Evolutionary conservation across 345 rosid species (phyloP), one percentile per base, ranked within the genome.

Genomic region (Erysimum cheiranthoides): DNA sequence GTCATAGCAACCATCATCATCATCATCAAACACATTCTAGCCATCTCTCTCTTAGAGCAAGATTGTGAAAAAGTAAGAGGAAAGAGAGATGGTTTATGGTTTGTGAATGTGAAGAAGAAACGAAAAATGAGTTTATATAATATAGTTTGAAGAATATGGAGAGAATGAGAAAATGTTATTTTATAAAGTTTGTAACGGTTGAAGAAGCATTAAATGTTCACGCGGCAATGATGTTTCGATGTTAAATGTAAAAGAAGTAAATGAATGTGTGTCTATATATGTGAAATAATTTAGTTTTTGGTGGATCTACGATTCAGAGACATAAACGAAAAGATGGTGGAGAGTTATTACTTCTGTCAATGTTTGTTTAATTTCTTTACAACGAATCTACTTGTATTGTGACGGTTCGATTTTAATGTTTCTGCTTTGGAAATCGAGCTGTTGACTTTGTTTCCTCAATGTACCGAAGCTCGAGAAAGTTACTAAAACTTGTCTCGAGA

Each of bases 141-240:
- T 46, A 68, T 42, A 4, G 71, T 74, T 16, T 52, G 68, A 52
- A 61, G 58, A 51, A 49, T 14, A 73, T 56, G 57, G 43, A 63
- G 77, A 43, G 53, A 36, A 66, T n/a, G 28, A 52, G 60, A 59
- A 65, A 65, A 57, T 57, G 73, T 65, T 70, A 12, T 43, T 36
- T 40, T 39, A 47, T 0, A 58, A 51, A n/a, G 17, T 18, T 58
- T 58, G 17, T 34, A 52, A 67, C 78, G 31, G 78, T 73, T 78
- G 81, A 61, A 62, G 78, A 57, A 72, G 38, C 78, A 78, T 51
- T 78, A 25, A 78, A 78, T 78, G 78, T 51, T 64, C 70, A 78
- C 74, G 81, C 74, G 81, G 73, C 65, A 27, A 40, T 73, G 10
- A 66, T 51, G 73, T 59, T 62, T 54, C 6, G n/a, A 36, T 54